Evolutionary conservation across 2,329 filamentous ascomycete species (phyloP).

Genomic region (Cercospora janseana): DNA sequence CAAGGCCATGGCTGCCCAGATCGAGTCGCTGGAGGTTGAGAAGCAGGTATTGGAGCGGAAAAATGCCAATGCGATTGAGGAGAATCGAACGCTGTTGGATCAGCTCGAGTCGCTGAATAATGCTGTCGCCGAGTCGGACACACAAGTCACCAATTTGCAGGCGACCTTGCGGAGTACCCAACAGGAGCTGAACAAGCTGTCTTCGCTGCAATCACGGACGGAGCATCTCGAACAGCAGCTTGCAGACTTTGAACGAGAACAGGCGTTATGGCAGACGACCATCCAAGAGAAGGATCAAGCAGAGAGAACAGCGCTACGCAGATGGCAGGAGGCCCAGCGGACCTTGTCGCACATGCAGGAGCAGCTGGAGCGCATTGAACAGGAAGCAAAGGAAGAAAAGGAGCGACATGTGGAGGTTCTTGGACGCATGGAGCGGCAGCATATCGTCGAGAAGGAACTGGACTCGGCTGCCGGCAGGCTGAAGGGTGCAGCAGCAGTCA

Average conservation of each 20-base stretch:
- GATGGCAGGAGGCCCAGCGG: conserved; percentile 83
- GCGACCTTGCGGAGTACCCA: conserved; percentile 74
- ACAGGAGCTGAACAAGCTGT: conserved; percentile 70
- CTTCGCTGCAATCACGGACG: conserved; percentile 70
- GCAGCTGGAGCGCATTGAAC: conserved; percentile 84
- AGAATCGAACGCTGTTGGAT: conserved; percentile 77
- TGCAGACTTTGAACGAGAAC: conserved; percentile 74
- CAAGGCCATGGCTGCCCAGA: conserved; percentile 65
- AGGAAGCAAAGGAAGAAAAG: conserved; percentile 74
- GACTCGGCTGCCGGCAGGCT: conserved; percentile 75
- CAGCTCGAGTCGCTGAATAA: conserved; percentile 82
- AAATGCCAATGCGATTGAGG: conserved; percentile 75
- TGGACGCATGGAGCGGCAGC: conserved; percentile 77
- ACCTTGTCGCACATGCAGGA: conserved; percentile 76
- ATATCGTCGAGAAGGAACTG: conserved; percentile 77
- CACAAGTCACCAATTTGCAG: conserved; percentile 73
- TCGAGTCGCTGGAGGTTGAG: conserved; percentile 70
- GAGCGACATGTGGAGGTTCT: conserved; percentile 80
- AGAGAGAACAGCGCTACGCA: conserved; percentile 71
- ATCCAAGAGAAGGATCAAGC: conserved; percentile 69
- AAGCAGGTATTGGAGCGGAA: conserved; percentile 68
- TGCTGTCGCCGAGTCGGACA: conserved; percentile 75
- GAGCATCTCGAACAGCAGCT: conserved; percentile 79
- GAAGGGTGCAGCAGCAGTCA: conserved; percentile 74
- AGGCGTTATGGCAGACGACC: conserved; percentile 67